These are phyloP conservation scores for Mycena filopes DNA, from an alignment of 768 basidiomycete species.

Conservation along the genomic window DNA sequence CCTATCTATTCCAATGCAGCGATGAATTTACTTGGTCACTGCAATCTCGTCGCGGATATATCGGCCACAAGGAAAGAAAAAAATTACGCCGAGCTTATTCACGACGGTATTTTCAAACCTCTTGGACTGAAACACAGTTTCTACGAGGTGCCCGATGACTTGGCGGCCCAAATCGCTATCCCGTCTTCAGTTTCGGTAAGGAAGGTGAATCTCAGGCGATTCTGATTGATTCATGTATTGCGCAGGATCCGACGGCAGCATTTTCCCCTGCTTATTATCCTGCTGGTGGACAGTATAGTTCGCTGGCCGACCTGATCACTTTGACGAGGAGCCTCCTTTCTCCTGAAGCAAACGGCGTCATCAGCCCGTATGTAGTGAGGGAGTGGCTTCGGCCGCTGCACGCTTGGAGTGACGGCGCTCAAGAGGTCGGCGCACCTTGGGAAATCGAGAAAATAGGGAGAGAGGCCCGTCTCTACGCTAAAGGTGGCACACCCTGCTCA, in stretches of 20 bases:
- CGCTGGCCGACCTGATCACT: constrained; percentile 55
- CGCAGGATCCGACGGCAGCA: constrained; percentile 51
- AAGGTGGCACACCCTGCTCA: constrained; percentile 38
- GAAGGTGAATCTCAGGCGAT: neutral
- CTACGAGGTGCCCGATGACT: constrained; percentile 51
- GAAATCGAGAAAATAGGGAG: constrained; percentile 47
- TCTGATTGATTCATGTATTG: neutral
- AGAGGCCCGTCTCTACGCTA: constrained; percentile 45
- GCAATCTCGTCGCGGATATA: constrained; percentile 66
- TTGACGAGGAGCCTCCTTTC: constrained; percentile 59
- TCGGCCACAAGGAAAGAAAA: constrained; percentile 42
- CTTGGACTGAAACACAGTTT: constrained; percentile 56
- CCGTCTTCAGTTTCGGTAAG: constrained; percentile 47
- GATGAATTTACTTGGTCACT: constrained; percentile 77
- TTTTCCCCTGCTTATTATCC: constrained; percentile 54
- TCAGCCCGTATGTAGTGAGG: constrained; percentile 48
- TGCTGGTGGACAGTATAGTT: constrained; percentile 62
- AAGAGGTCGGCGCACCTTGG: constrained; percentile 56
- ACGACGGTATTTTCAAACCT: constrained; percentile 61
- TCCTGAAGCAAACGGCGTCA: constrained; percentile 46
- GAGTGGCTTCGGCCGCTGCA: constrained; percentile 56
- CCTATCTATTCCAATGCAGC: constrained; percentile 84
- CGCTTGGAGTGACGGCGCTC: constrained; percentile 48
- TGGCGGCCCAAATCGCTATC: constrained; percentile 50
- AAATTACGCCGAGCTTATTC: constrained; percentile 55